These are phyloP conservation scores for Fonsecaea erecta DNA, from an alignment of 2,329 filamentous ascomycete genomes.

Conservation along the genomic window DNA sequence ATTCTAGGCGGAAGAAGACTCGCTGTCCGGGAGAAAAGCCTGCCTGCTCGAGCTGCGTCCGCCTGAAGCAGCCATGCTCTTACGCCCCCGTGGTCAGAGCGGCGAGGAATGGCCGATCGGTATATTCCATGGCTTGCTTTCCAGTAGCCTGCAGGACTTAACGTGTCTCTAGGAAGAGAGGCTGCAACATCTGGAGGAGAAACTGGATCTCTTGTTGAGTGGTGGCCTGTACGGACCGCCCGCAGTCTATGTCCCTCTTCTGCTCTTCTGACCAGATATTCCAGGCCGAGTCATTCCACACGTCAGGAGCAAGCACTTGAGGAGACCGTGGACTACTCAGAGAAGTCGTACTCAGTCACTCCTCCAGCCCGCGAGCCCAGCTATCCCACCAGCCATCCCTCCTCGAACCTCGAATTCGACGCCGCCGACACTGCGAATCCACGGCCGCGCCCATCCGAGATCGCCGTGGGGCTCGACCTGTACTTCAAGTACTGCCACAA, in stretches of 20 bases:
- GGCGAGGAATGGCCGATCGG: constrained; percentile 9
- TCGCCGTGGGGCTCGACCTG: constrained; percentile 10
- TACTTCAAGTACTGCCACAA: constrained; percentile 47
- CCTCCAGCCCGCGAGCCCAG: constrained; percentile 4
- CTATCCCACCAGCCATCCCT: neutral
- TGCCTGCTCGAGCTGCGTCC: constrained; percentile 35
- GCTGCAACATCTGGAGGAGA: constrained; percentile 20
- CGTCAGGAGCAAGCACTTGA: constrained; percentile 11
- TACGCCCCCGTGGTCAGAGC: constrained; percentile 21
- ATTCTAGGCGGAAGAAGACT: constrained; percentile 35
- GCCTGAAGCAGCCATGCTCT: constrained; percentile 33
- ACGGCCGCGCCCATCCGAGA: constrained; percentile 9
- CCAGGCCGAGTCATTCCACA: constrained; percentile 8
- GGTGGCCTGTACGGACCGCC: constrained; percentile 6
- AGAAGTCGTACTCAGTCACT: constrained; percentile 11
- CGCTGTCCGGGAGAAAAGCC: constrained; percentile 38
- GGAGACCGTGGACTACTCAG: neutral
- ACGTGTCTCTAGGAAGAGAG: constrained; percentile 12
- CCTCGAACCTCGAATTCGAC: neutral
- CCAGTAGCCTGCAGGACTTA: neutral
- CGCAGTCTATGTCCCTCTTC: neutral
- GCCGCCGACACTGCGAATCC: constrained; percentile 8
- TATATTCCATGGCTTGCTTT: neutral
- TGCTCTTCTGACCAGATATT: neutral
- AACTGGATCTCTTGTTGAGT: constrained; percentile 11